Base-by-base conservation (phyloP, 352 stramenopile genomes). In the Phytopythium oedochilum region DNA sequence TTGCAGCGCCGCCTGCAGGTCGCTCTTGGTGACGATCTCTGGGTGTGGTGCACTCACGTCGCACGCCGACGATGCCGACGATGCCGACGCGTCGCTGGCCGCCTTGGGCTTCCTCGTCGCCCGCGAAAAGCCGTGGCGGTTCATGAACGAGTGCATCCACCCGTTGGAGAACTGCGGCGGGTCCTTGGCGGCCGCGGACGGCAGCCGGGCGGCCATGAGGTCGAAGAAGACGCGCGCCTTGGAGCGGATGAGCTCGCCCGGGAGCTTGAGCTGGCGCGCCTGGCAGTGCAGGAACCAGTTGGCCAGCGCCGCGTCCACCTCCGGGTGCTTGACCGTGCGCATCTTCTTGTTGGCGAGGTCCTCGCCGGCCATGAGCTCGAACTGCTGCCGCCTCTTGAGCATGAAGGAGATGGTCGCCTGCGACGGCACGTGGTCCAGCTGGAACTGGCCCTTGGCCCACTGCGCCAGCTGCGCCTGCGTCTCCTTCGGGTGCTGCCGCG, bases 91-190 rank as follows among this genome's bases (percentile, higher is more conserved):
- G 29, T 74, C 60, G 5, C 52, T 26, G 14, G 32, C 20, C 10
- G 18, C 11, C 17, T 43, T 36, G 17, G 64, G 56, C 23, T 57
- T 66, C 34, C 55, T 69, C 9, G 68, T 48, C 17, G 61, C 66
- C 32, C 66, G 66, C 29, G 76, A 78, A 52, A 91, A 91, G 1
- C 81, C 79, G 48, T 92, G 79, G 40, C 83, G 69, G 5, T 70
- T 75, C 67, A 91, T 83, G 53, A 92, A 94, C 29, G 80, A 91
- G 54, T 89, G 82, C 69, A 94, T 74, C 83, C 83, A 94, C 1
- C 83, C 83, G 59, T 94, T 94, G n/a, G 81, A 94, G 55, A 94
- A 94, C 61, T 89, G 78, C 34, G 81, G 83, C 42, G 75, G 70
- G 11, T 77, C 59, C 38, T 62, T 59, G 17, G 65, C 63, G 40